Evolutionary conservation across 2,329 filamentous ascomycete species (phyloP).

Genomic region (Fusarium sp.): DNA sequence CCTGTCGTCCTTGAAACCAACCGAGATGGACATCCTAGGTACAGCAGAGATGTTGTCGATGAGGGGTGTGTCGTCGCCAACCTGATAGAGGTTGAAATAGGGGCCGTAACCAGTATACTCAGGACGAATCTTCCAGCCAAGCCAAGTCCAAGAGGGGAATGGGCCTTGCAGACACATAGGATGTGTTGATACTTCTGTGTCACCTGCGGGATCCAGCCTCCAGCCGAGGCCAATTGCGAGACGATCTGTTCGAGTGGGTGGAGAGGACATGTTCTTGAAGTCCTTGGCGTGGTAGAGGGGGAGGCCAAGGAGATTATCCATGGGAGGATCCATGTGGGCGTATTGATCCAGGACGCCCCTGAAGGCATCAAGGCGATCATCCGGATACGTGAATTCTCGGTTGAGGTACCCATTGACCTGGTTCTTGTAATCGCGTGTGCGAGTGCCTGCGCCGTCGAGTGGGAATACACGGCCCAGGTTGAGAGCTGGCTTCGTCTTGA

Average conservation of each 20-base stretch:
- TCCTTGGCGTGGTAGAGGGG: slow-evolving; percentile 51
- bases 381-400: slow-evolving; percentile 42
- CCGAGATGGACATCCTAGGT: slow-evolving; percentile 49
- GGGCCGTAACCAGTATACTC: slow-evolving; percentile 41
- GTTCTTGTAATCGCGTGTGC: slow-evolving; percentile 42
- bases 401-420: slow-evolving; percentile 49
- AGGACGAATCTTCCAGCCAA: slow-evolving; percentile 49
- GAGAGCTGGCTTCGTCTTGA: slow-evolving; percentile 47
- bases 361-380: slow-evolving; percentile 52
- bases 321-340: slow-evolving; percentile 40
- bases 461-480: slow-evolving; percentile 51
- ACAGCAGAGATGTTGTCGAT: slow-evolving; percentile 47
- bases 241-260: slow-evolving; percentile 49
- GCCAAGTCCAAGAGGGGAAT: slow-evolving; percentile 55
- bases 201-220: slow-evolving; percentile 44
- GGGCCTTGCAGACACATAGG: slow-evolving; percentile 44
- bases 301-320: slow-evolving; percentile 49
- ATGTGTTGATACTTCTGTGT: slow-evolving; percentile 32
- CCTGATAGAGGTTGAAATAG: slow-evolving; percentile 49
- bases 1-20: slow-evolving; percentile 50
- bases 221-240: slow-evolving; percentile 52
- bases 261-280: slow-evolving; percentile 44
- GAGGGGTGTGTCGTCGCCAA: slow-evolving; percentile 43
- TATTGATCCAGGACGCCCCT: slow-evolving; percentile 48
- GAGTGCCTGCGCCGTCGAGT: slow-evolving; percentile 33